These are phyloP conservation scores for Clathrus columnatus DNA, from an alignment of 768 basidiomycete genomes.

Conservation along the genomic window DNA sequence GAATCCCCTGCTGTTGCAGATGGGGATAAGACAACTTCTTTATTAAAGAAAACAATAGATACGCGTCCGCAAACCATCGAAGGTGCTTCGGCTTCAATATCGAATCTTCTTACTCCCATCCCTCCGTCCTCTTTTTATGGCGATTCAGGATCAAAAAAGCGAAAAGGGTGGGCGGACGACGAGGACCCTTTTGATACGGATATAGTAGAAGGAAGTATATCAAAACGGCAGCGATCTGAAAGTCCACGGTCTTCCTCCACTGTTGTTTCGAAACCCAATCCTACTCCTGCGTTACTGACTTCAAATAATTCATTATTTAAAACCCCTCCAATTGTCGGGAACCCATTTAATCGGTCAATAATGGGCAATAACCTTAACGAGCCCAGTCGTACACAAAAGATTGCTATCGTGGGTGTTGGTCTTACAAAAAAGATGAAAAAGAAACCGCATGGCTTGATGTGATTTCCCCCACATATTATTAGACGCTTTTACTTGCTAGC, in stretches of 20 bases:
- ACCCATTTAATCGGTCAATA: background rate
- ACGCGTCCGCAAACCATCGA: background rate
- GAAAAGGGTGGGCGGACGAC: background rate
- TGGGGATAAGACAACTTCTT: background rate
- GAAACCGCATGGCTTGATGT: too few relatives aligned
- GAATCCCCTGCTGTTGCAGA: too few relatives aligned
- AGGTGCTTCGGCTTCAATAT: background rate
- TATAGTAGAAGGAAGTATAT: too few relatives aligned
- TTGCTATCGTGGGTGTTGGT: background rate
- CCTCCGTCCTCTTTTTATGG: conserved; percentile 4
- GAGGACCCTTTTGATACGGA: background rate
- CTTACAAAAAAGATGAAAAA: too few relatives aligned
- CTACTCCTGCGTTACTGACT: background rate
- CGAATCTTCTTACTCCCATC: conserved; percentile 5
- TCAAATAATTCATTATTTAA: too few relatives aligned
- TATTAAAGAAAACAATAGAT: background rate
- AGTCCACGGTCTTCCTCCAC: background rate
- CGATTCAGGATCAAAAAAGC: background rate
- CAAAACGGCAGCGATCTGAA: background rate
- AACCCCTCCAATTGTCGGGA: background rate
- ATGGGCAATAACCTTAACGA: conserved; percentile 2
- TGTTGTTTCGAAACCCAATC: background rate
- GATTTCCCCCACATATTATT: too few relatives aligned
- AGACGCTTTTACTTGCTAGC: too few relatives aligned
- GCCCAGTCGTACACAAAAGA: background rate